phyloP scores from a whole-genome alignment of 1,284 basidiomycete genomes.

The Malassezia pachydermatis region DNA sequence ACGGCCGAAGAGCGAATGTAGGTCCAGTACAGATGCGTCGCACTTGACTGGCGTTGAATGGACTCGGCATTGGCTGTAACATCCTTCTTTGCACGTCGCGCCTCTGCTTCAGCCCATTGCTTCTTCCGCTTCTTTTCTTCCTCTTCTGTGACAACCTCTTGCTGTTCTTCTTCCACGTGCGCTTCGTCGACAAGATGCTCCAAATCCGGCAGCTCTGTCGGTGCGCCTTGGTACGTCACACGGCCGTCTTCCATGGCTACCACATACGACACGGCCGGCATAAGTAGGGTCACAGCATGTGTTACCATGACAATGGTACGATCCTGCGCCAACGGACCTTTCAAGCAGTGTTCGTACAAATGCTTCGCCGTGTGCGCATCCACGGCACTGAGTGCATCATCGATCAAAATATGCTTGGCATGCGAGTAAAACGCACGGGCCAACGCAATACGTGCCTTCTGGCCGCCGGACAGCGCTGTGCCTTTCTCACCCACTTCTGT shows the following conservation, averaged over 20 bases:
- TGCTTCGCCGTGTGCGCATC: slow-evolving; percentile 53
- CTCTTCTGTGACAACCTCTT: background rate
- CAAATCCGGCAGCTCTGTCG: slow-evolving; percentile 51
- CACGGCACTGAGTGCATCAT: slow-evolving; percentile 25
- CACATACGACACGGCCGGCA: slow-evolving; percentile 60
- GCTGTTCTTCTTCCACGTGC: background rate
- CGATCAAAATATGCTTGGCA: slow-evolving; percentile 19
- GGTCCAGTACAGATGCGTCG: slow-evolving; percentile 29
- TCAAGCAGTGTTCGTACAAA: slow-evolving; percentile 59
- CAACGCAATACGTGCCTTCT: slow-evolving; percentile 26
- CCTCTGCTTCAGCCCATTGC: slow-evolving; percentile 18
- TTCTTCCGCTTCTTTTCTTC: background rate
- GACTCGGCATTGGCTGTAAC: slow-evolving; percentile 36
- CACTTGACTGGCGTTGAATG: slow-evolving; percentile 33
- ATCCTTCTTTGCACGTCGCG: slow-evolving; percentile 31
- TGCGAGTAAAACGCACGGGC: slow-evolving; percentile 24
- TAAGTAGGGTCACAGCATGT: slow-evolving; percentile 68
- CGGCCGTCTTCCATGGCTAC: slow-evolving; percentile 65
- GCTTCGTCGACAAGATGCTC: background rate
- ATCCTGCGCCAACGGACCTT: slow-evolving; percentile 58
- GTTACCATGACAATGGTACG: slow-evolving; percentile 73
- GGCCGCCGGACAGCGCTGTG: slow-evolving; percentile 26
- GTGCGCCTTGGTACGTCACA: slow-evolving; percentile 60
- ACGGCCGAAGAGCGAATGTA: slow-evolving; percentile 31
- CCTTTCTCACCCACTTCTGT: slow-evolving; percentile 77